Base-by-base conservation (phyloP, 768 basidiomycete species). In the Lactarius indigo region DNA sequence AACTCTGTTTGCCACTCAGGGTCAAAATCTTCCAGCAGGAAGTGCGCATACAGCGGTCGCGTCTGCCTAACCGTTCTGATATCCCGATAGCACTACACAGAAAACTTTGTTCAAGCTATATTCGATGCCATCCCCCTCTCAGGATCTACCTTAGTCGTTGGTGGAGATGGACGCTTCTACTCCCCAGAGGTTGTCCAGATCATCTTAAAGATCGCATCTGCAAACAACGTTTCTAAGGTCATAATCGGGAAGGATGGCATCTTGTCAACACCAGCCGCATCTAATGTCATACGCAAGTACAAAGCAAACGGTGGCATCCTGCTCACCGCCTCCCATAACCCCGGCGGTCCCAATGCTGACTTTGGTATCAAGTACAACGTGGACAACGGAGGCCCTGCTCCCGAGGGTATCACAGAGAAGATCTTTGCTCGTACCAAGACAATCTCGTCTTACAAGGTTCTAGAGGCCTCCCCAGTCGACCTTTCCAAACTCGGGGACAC, bases 341-440 rank as follows among this genome's bases (percentile, higher is more conserved):
- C 97, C 20, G 97, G 97, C 63, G 97, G 97, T 28, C 97, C 97
- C n/a, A 85, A 94, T 75, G 90, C 92, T 73, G 97, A 99, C 78
- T 99, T 98, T 76, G 97, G 97, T 57, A 98, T 99, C 86, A 98
- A 99, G 79, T 99, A 97, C 83, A 99, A 99, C 78, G 91, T 94
- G 57, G 89, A 90, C 44, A 99, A 99, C 72, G 97, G 97, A 68
- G 97, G 97, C 3, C 96, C 97, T 23, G 97, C 97, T 26, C 95
- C 97, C 0, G 97, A 99, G 79, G 87, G 82, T 74, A 89, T 99
- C 65, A 99, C 97, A n/a, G 84, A 99, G 80, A 89, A 88, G 79
- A 98, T 99, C 70, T 96, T 84, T 76, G 94, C 92, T 75, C 88
- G 86, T 78, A 94, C 94, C 63, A 96, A 93, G 84, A 85, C 85